These are phyloP conservation scores for Alternaria rosae DNA, from an alignment of 2,329 filamentous ascomycete species.

Conservation along the genomic window DNA sequence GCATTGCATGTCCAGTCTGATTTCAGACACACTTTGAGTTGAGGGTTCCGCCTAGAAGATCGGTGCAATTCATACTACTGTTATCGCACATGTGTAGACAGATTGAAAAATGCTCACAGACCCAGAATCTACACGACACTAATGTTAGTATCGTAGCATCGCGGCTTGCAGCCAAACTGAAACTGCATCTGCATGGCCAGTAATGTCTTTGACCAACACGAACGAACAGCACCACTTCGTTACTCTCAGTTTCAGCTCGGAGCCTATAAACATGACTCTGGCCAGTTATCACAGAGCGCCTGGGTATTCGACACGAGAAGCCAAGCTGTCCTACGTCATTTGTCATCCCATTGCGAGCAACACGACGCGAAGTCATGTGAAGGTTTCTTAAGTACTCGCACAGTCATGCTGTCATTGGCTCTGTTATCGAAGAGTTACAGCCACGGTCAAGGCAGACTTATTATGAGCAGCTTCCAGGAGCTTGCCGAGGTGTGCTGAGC, in stretches of 20 bases:
- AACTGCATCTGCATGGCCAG: neutral
- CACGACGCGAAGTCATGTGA: slow-evolving; percentile 38
- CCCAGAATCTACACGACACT: neutral
- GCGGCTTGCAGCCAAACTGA: neutral
- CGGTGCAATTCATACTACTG: neutral
- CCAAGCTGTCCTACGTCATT: slow-evolving; percentile 7
- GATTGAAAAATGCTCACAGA: neutral
- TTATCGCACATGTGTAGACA: neutral
- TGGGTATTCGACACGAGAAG: slow-evolving; percentile 2
- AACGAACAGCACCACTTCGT: neutral
- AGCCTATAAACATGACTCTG: neutral
- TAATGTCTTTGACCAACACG: neutral
- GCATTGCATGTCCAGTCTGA: neutral
- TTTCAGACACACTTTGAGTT: neutral
- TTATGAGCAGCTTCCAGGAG: neutral
- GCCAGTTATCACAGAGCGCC: slow-evolving; percentile 5
- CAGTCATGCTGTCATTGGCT: slow-evolving; percentile 8
- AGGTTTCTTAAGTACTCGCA: slow-evolving; percentile 13
- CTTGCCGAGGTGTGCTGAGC: neutral
- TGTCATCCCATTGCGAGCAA: slow-evolving; percentile 10
- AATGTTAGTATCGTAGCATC: neutral
- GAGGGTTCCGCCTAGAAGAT: neutral
- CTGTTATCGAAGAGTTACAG: neutral
- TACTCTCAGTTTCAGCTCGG: neutral
- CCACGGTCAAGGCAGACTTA: neutral